Conservation (phyloP, 2,329 filamentous ascomycete species). For the Claviceps purpurea region DNA sequence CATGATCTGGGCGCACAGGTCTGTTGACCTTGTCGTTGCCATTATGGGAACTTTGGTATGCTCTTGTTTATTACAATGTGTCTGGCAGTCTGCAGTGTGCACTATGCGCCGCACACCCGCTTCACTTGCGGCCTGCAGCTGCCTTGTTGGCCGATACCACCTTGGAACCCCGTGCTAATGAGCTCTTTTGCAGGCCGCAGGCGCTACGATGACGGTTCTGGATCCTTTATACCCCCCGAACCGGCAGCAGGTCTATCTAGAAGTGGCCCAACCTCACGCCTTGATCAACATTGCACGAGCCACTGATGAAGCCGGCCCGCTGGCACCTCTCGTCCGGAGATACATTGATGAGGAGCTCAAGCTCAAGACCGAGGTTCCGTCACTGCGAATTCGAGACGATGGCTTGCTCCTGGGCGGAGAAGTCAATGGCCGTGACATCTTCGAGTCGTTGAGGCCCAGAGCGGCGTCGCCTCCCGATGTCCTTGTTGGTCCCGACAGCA, state of each 20-base stretch:
- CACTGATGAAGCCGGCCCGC: conserved; percentile 36
- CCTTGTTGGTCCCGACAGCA: conserved; percentile 74
- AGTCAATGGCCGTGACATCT: conserved; percentile 51
- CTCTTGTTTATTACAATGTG: not conserved
- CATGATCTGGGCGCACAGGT: conserved; percentile 80
- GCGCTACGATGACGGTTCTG: conserved; percentile 51
- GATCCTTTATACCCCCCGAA: conserved; percentile 43
- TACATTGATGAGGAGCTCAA: conserved; percentile 64
- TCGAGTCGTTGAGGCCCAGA: conserved; percentile 40
- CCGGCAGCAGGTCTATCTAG: conserved; percentile 48
- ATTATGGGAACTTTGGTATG: conserved; percentile 57
- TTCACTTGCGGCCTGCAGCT: not conserved
- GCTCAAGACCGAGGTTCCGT: conserved; percentile 62
- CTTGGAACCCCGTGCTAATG: not conserved
- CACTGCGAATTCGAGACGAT: conserved; percentile 56
- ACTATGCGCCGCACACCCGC: not conserved
- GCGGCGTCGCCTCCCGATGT: conserved; percentile 50
- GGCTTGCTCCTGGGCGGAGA: conserved; percentile 59
- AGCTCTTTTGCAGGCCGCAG: conserved; percentile 34
- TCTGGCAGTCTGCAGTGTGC: not conserved
- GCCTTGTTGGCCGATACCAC: too few relatives aligned
- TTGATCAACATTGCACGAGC: conserved; percentile 57
- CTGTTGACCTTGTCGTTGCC: conserved; percentile 49
- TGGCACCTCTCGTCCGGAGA: conserved; percentile 33
- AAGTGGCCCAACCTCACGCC: conserved; percentile 61